Evolutionary conservation across 352 stramenopile species (phyloP).

Genomic region (Globisporangium perplexum): DNA sequence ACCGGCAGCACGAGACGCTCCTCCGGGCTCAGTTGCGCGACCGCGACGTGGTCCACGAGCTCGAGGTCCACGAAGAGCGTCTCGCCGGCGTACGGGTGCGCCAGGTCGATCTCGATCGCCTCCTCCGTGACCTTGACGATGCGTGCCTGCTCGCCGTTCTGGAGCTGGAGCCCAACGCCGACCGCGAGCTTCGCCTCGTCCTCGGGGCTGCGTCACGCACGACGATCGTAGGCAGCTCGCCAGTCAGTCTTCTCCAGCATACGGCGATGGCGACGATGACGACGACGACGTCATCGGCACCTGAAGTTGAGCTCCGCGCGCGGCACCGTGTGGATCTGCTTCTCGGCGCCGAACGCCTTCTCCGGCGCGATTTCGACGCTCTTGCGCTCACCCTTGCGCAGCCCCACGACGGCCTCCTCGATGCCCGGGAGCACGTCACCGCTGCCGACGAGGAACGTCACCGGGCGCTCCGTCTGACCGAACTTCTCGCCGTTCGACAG

Average conservation of each 20-base stretch:
- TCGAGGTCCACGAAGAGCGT: constrained; percentile 70
- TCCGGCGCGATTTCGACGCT: constrained; percentile 52
- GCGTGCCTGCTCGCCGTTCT: constrained; percentile 48
- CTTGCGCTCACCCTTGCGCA: constrained; percentile 61
- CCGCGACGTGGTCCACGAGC: constrained; percentile 52
- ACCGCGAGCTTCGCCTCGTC: constrained; percentile 65
- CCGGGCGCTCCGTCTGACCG: constrained; percentile 41
- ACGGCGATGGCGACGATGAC: too few species aligned
- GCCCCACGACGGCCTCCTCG: constrained; percentile 60
- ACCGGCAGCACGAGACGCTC: constrained; percentile 72
- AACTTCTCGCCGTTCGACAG: constrained; percentile 56
- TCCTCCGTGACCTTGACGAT: constrained; percentile 71
- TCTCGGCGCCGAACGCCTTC: constrained; percentile 60
- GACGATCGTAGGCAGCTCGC: neutral
- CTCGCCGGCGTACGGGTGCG: constrained; percentile 72
- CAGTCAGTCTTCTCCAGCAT: neutral
- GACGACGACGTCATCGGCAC: too few species aligned
- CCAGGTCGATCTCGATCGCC: constrained; percentile 66
- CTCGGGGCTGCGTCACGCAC: constrained; percentile 24
- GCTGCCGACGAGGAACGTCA: constrained; percentile 69
- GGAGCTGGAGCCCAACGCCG: constrained; percentile 51
- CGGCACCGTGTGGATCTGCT: constrained; percentile 59
- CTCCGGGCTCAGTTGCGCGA: constrained; percentile 31
- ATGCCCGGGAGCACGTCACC: constrained; percentile 66
- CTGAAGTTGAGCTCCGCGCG: constrained; percentile 69